Evolutionary conservation across 352 stramenopile species (phyloP).

Genomic region (Phytophthora melonis): DNA sequence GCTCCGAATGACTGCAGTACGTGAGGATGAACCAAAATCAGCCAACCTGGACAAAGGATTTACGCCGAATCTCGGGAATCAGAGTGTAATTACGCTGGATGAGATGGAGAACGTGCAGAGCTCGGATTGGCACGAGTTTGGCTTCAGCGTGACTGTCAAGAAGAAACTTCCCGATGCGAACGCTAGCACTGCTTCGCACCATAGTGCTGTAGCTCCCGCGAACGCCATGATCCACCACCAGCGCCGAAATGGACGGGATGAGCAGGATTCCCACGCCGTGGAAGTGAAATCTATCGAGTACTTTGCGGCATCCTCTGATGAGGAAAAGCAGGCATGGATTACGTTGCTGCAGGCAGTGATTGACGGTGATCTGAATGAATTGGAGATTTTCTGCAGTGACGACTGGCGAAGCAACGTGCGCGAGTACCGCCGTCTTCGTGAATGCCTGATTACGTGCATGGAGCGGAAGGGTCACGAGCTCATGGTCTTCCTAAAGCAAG

Average conservation of each 20-base stretch:
- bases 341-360: conserved; percentile 76
- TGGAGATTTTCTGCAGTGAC: conserved; percentile 91
- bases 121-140: conserved; percentile 78
- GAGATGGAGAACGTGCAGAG: conserved; percentile 80
- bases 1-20: conserved; percentile 72
- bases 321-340: conserved; percentile 80
- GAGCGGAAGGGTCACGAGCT: conserved; percentile 82
- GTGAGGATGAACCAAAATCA: conserved; percentile 41
- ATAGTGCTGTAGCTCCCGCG: conserved; percentile 18
- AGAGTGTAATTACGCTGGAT: conserved; percentile 79
- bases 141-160: conserved; percentile 77
- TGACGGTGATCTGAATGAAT: conserved; percentile 79
- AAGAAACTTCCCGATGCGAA: conserved; percentile 54
- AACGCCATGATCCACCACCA: conserved; percentile 49
- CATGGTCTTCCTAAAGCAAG: conserved; percentile 86
- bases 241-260: conserved; percentile 41
- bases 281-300: conserved; percentile 70
- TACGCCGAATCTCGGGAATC: conserved; percentile 66
- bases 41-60: conserved; percentile 58
- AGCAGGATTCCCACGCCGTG: conserved; percentile 33
- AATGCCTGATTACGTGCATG: conserved; percentile 87
- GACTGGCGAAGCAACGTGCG: conserved; percentile 91
- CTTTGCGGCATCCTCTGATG: conserved; percentile 71
- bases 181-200: conserved; percentile 26
- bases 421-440: conserved; percentile 79